Conservation (phyloP, 2,329 filamentous ascomycete species). For the Magnaporthiopsis rhizophila region DNA sequence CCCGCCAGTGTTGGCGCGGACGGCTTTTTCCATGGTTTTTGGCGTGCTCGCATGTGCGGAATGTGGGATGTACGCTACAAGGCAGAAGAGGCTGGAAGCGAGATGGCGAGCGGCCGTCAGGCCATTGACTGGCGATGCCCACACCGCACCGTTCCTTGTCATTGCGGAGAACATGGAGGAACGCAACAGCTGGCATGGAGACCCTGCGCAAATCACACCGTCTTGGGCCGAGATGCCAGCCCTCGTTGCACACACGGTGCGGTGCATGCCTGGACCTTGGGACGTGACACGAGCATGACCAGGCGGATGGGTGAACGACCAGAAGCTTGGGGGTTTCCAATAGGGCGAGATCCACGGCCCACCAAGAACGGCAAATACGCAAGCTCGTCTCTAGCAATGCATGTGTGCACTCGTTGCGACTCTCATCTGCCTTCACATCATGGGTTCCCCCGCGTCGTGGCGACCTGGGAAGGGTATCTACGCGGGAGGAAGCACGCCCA, state of each 20-base stretch:
- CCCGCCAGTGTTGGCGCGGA: background rate
- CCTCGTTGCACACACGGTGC: background rate
- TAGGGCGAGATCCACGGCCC: background rate
- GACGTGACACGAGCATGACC: background rate
- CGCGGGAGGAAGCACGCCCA: too few relatives aligned
- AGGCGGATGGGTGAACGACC: background rate
- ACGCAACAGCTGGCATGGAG: background rate
- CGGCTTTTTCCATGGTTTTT: background rate
- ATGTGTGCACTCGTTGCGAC: background rate
- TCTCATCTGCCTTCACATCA: background rate
- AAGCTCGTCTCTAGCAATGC: too few relatives aligned
- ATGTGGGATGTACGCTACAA: background rate
- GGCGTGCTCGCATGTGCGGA: too few relatives aligned
- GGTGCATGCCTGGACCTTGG: background rate
- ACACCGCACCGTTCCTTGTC: too few relatives aligned
- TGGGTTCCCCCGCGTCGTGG: background rate
- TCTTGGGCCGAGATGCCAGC: background rate
- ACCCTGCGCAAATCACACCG: conserved; percentile 8
- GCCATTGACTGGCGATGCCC: background rate
- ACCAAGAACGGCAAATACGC: too few relatives aligned
- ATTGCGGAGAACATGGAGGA: background rate
- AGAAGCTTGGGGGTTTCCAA: too few relatives aligned
- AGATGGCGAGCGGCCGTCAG: background rate
- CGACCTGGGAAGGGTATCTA: background rate
- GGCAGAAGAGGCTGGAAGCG: background rate